phyloP scores from a whole-genome alignment of 2,329 filamentous ascomycete species.

The Zopfia rhizophila region DNA sequence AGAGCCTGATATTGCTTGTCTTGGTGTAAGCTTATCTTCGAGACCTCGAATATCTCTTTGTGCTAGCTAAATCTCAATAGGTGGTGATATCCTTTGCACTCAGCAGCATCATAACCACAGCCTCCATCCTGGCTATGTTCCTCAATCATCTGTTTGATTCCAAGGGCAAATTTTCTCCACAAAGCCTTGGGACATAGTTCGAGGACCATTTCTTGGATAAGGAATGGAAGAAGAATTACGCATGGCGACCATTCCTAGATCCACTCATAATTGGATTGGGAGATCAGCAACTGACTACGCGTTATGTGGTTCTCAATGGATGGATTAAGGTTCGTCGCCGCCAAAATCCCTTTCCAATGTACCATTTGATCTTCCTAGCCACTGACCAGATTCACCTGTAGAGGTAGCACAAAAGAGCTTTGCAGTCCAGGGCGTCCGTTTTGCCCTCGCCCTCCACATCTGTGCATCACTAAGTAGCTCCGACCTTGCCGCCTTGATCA shows the following conservation, averaged over 20 bases:
- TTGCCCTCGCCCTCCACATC: slow-evolving; percentile 44
- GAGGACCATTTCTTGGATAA: slow-evolving; percentile 36
- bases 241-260: slow-evolving; percentile 42
- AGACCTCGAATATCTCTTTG: too few relatives aligned
- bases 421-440: slow-evolving; percentile 40
- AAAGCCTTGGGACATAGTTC: slow-evolving; percentile 33
- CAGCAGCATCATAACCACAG: slow-evolving; percentile 40
- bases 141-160: slow-evolving; percentile 42
- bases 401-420: slow-evolving; percentile 40
- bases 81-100: slow-evolving; percentile 44
- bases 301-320: slow-evolving; percentile 43
- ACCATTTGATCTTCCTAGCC: too few relatives aligned
- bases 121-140: slow-evolving; percentile 45
- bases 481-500: slow-evolving; percentile 45
- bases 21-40: slow-evolving; percentile 28
- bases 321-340: slow-evolving; percentile 39
- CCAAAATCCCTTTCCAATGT: background rate
- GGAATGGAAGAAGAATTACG: slow-evolving; percentile 43
- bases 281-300: slow-evolving; percentile 45
- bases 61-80: slow-evolving; percentile 15
- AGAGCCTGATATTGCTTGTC: slow-evolving; percentile 43
- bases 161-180: slow-evolving; percentile 35
- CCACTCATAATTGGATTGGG: slow-evolving; percentile 44
- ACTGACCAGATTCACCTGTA: too few relatives aligned
- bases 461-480: slow-evolving; percentile 44